phyloP scores from a whole-genome alignment of 495 filamentous ascomycete species.

The Podospora didyma region DNA sequence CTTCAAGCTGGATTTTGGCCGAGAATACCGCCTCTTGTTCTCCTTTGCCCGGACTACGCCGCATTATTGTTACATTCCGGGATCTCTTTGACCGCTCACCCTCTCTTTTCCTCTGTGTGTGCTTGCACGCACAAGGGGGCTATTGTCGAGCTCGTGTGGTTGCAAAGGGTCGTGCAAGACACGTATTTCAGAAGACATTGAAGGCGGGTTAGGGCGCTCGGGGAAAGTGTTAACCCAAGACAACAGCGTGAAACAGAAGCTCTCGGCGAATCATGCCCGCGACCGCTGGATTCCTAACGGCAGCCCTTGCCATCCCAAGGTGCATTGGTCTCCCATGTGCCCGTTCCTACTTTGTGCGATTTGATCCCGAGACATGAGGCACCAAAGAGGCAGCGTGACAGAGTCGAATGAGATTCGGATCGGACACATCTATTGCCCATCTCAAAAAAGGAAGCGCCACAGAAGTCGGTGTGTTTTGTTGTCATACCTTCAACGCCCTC shows the following conservation, averaged over 20 bases:
- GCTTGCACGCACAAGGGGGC: too few species aligned
- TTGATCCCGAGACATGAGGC: neutral
- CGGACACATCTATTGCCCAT: neutral
- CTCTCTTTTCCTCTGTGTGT: neutral
- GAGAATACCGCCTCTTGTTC: neutral
- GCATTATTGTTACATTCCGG: neutral
- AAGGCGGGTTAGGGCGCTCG: neutral
- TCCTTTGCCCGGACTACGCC: neutral
- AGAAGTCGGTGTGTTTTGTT: conserved; percentile 3
- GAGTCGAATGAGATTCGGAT: neutral
- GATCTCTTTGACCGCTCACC: neutral
- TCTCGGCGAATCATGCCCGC: neutral
- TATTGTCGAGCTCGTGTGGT: too few species aligned
- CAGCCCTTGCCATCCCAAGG: neutral
- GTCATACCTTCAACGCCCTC: neutral
- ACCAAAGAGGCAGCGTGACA: neutral
- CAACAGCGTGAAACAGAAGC: neutral
- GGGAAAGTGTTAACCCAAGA: neutral
- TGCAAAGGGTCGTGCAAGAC: neutral
- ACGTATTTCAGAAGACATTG: neutral
- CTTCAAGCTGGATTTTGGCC: neutral
- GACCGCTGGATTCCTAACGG: neutral
- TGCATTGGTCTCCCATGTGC: neutral
- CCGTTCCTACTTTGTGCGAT: neutral
- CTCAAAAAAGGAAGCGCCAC: neutral